Evolutionary conservation across 306 rosid genomes (phyloP).

Genomic region (Cotoneaster glaucophyllus): DNA sequence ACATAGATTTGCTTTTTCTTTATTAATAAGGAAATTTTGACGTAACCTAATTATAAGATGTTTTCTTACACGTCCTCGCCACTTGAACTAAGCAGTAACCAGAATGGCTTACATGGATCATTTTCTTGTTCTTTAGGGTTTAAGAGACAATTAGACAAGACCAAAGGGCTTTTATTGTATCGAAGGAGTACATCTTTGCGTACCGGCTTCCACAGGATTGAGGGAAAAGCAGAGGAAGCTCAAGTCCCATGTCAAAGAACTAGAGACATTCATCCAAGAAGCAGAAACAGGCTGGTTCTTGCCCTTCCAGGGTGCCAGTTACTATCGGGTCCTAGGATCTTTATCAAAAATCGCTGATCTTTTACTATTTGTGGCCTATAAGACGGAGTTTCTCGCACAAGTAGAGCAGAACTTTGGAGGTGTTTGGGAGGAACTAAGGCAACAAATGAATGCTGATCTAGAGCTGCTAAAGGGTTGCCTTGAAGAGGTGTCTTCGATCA

Average conservation of each 20-base stretch:
- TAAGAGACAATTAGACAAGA: not conserved
- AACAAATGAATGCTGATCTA: slow-evolving; percentile 31
- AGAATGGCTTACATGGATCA: no score
- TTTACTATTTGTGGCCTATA: slow-evolving; percentile 20
- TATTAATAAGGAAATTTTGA: no score
- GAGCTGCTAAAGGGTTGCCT: slow-evolving; percentile 32
- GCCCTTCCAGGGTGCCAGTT: slow-evolving; percentile 49
- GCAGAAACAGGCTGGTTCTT: slow-evolving; percentile 72
- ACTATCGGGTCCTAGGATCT: slow-evolving; percentile 44
- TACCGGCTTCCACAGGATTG: slow-evolving; percentile 22
- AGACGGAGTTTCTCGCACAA: slow-evolving; percentile 35
- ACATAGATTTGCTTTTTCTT: no score
- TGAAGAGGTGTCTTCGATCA: slow-evolving; percentile 25
- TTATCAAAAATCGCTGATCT: slow-evolving; percentile 43
- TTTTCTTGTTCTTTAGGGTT: not conserved
- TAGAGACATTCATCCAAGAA: slow-evolving; percentile 44
- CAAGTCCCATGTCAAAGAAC: slow-evolving; percentile 25
- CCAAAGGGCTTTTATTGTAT: slow-evolving; percentile 18
- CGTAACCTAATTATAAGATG: no score
- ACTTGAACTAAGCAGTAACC: no score
- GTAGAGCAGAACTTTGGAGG: slow-evolving; percentile 17
- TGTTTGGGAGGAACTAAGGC: slow-evolving; percentile 18
- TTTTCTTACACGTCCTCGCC: no score
- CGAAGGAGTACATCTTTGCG: slow-evolving; percentile 15
- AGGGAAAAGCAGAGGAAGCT: slow-evolving; percentile 37